A percentile compares a stretch with the other conserved stretches of the same genome.
Conservation (phyloP, 2,329 filamentous ascomycete species). For the Massarina eburnea region DNA sequence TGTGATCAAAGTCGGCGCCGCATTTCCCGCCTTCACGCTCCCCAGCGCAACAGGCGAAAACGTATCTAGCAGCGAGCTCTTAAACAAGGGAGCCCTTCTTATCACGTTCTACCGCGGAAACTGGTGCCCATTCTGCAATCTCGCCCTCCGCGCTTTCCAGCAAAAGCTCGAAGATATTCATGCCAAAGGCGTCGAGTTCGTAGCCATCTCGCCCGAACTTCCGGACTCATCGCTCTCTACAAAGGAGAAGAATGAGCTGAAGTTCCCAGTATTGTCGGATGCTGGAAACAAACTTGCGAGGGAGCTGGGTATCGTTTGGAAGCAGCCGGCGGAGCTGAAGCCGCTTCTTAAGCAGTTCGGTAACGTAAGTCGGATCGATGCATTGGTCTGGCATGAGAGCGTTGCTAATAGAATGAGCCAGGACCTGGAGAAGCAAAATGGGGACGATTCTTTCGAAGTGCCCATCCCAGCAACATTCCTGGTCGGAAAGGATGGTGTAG, state of each 20-base stretch:
- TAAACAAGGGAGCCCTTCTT: slow-evolving; percentile 33
- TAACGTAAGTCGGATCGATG: neutral
- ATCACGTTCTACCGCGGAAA: slow-evolving; percentile 52
- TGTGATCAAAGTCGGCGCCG: neutral
- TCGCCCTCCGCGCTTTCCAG: slow-evolving; percentile 42
- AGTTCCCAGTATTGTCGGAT: slow-evolving; percentile 48
- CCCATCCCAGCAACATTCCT: slow-evolving; percentile 7
- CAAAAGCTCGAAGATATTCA: slow-evolving; percentile 39
- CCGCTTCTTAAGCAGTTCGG: slow-evolving; percentile 4
- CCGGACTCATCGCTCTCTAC: slow-evolving; percentile 43
- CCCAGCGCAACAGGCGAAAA: slow-evolving; percentile 37
- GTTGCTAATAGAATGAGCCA: neutral
- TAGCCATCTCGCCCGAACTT: slow-evolving; percentile 48
- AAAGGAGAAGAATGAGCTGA: slow-evolving; percentile 45
- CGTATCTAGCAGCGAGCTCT: slow-evolving; percentile 36
- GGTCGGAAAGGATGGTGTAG: slow-evolving; percentile 2
- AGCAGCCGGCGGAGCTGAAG: slow-evolving; percentile 3
- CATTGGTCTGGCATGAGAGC: neutral
- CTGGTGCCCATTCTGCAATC: slow-evolving; percentile 53
- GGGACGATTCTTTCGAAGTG: slow-evolving; percentile 8
- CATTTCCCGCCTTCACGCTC: slow-evolving; percentile 5
- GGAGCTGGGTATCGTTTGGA: slow-evolving; percentile 10
- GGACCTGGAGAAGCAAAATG: slow-evolving; percentile 7
- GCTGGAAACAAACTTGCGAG: slow-evolving; percentile 39
- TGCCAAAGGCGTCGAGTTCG: slow-evolving; percentile 44